phyloP scores from a whole-genome alignment of 257 asterid species.

The Nicotiana knightiana region DNA sequence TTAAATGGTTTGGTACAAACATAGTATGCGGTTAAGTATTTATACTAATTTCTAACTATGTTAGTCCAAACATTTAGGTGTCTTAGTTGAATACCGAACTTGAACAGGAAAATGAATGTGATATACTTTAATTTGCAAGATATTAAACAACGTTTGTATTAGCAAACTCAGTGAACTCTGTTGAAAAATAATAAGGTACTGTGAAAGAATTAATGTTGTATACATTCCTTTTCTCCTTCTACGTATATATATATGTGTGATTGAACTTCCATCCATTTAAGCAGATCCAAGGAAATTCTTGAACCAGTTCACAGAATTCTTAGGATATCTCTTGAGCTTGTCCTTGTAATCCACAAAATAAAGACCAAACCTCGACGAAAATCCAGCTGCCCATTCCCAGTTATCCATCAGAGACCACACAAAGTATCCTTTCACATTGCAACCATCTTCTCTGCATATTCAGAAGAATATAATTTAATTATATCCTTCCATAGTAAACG shows the following conservation, averaged over 20 bases:
- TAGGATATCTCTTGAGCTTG: constrained; percentile 68
- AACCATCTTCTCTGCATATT: constrained; percentile 67
- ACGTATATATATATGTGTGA: not conserved
- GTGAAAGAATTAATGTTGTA: not conserved
- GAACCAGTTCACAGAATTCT: constrained; percentile 80
- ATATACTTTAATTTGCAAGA: not conserved
- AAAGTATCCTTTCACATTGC: constrained; percentile 84
- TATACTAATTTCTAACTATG: not conserved
- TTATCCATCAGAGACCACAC: constrained; percentile 88
- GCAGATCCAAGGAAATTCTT: constrained; percentile 49
- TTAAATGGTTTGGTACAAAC: too few relatives aligned
- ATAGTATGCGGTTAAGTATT: too few relatives aligned
- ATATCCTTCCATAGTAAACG: not conserved
- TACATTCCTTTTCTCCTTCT: not conserved
- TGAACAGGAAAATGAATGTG: not conserved
- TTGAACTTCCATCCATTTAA: not conserved
- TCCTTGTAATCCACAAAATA: constrained; percentile 75
- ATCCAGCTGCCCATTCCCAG: constrained; percentile 95
- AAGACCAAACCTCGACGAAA: constrained; percentile 64
- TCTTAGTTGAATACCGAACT: not conserved
- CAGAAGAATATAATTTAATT: not conserved
- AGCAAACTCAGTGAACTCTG: not conserved
- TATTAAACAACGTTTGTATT: not conserved
- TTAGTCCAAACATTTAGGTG: not conserved
- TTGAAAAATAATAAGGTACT: not conserved